These are phyloP conservation scores for Paraglomus brasilianum DNA, from an alignment of 192 early-diverging fungal genomes.

Conservation along the genomic window DNA sequence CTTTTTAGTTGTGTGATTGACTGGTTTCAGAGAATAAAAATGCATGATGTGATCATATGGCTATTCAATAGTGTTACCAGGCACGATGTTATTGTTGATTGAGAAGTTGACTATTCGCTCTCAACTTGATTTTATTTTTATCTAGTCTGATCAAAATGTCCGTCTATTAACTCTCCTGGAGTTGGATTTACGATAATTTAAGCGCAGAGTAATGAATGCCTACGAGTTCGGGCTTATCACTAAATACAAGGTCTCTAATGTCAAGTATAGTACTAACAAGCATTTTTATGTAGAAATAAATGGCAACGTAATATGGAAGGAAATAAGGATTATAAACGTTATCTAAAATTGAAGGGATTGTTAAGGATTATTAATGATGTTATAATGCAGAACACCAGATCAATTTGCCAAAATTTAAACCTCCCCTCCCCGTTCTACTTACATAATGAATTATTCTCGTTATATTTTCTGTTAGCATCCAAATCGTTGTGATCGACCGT, in stretches of 20 bases:
- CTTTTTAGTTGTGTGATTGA: too few species aligned
- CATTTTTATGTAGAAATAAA: constrained; percentile 22
- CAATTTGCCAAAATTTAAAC: not conserved
- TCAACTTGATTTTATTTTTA: too few species aligned
- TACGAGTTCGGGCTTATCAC: constrained; percentile 5
- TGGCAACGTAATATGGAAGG: constrained; percentile 25
- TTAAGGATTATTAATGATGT: not conserved
- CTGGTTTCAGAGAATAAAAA: too few species aligned
- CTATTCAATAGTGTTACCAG: too few species aligned
- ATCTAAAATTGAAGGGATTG: not conserved
- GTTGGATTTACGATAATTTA: not conserved
- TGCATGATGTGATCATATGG: too few species aligned
- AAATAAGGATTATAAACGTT: constrained; percentile 20
- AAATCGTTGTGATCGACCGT: constrained; percentile 24
- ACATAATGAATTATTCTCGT: constrained; percentile 6
- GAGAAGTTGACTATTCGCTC: too few species aligned
- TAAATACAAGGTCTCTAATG: not conserved
- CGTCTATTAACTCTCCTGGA: too few species aligned
- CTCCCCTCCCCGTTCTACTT: not conserved
- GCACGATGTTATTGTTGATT: too few species aligned
- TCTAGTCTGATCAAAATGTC: too few species aligned
- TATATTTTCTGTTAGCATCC: not conserved
- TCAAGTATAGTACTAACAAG: constrained; percentile 3
- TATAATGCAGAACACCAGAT: not conserved
- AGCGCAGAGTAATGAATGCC: constrained; percentile 10